Base-by-base conservation (phyloP, 768 basidiomycete species). In the Coprinellus aureogranulatus region DNA sequence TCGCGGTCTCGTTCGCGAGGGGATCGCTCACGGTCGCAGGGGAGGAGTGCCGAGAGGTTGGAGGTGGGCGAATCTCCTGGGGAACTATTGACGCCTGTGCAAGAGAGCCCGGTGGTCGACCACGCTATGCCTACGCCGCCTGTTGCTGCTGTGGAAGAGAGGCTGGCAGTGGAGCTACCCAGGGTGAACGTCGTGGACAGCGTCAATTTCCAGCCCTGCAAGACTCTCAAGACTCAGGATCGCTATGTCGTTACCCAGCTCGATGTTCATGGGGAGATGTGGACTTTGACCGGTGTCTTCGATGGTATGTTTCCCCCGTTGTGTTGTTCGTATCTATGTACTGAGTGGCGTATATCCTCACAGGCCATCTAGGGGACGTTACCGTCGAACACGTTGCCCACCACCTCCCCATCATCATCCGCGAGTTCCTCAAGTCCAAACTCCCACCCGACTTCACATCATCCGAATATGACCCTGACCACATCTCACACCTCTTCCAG, bases 251-350 rank as follows among this genome's bases (percentile, higher is more conserved):
- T 86, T 55, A 81, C 80, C 8, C 77, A 79, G 63, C 73, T 87
- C 55, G 73, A 84, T 44, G 72, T 88, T 53, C 75, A 75, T 49
- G 86, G 83, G 14, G 78, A 74, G 28, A 69, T 73, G 49, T 88
- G 87, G 86, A 75, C 77, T n/a, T 76, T 88, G 60, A 85, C 84
- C 1, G 87, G 84, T 47, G 85, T 88, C 34, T 88, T 88, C 63
- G 87, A 88, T 67, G 87, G 87, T 82, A 63, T 59, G 83, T 65
- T 31, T 18, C 41, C 41, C 41, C 18, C 20, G 5, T 8, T 8
- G 16, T 54, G 53, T 30, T 31, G 54, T 34, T 20, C n/a, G 34
- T 53, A 11, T 59, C 42, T 27, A 34, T 53, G 23, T 58, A 39
- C 57, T 37, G 55, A 55, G 54, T 49, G 49, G 41, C 49, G 27